These are phyloP conservation scores for Gillenia trifoliata DNA, from an alignment of 306 rosid species.

Conservation along the genomic window DNA sequence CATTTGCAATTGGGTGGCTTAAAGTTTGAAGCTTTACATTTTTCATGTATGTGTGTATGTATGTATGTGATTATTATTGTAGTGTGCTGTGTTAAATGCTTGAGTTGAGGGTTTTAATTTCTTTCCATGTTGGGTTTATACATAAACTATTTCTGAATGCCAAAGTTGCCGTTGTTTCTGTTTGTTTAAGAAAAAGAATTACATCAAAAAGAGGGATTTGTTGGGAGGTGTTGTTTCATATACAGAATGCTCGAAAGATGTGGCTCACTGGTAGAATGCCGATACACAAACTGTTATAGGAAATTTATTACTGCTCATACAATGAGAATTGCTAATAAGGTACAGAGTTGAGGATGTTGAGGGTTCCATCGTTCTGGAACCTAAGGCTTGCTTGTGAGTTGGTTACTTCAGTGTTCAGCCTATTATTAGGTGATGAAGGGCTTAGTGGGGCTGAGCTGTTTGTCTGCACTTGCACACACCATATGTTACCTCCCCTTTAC, in stretches of 20 bases:
- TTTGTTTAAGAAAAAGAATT: neutral
- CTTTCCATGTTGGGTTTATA: neutral
- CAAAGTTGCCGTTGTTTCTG: neutral
- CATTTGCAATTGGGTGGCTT: neutral
- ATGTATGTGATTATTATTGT: no score
- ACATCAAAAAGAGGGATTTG: neutral
- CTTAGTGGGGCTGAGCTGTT: neutral
- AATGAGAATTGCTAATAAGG: no score
- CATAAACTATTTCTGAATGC: neutral
- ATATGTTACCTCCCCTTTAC: neutral
- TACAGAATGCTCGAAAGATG: neutral
- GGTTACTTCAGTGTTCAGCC: neutral
- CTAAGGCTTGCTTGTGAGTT: no score
- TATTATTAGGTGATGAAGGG: neutral
- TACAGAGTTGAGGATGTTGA: neutral
- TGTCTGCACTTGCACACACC: neutral
- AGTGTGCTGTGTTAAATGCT: neutral
- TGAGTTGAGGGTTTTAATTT: neutral
- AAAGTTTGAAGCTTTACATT: neutral
- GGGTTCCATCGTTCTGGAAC: no score
- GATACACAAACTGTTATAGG: neutral
- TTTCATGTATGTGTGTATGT: neutral
- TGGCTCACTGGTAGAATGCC: neutral
- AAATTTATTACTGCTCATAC: neutral
- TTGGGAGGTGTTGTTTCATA: neutral